Conservation (phyloP, 495 filamentous ascomycete species). For the Articulospora tetracladia region DNA sequence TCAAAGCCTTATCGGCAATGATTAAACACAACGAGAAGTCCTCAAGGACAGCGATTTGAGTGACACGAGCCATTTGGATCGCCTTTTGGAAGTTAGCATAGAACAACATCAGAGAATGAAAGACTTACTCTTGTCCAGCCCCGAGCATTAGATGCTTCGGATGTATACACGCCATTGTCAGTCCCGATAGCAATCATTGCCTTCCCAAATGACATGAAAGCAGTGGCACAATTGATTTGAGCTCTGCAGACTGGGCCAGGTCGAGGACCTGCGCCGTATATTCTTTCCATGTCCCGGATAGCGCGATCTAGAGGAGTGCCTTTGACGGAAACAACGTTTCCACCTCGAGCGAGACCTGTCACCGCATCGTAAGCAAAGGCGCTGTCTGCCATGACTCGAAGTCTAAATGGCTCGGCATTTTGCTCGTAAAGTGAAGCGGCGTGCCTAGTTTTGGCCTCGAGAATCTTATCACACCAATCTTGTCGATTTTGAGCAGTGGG, state of each 20-base stretch:
- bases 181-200: conserved; percentile 94
- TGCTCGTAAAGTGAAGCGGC: conserved; percentile 84
- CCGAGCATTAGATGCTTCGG: conserved; percentile 78
- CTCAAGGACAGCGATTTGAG: conserved; percentile 91
- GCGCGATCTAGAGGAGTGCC: conserved; percentile 91
- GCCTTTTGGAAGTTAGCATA: conserved; percentile 41
- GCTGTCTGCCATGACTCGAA: conserved; percentile 87
- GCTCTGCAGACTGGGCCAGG: conserved; percentile 77
- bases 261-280: conserved; percentile 61
- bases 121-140: conserved; percentile 77
- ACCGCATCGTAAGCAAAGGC: conserved; percentile 78
- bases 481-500: conserved; percentile 64
- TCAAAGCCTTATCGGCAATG: conserved; percentile 84
- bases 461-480: conserved; percentile 92
- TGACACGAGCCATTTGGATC: conserved; percentile 71
- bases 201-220: conserved; percentile 76
- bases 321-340: conserved; percentile 51
- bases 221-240: conserved; percentile 86
- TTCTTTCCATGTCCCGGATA: conserved; percentile 79
- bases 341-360: conserved; percentile 28
- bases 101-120: conserved; percentile 3
- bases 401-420: conserved; percentile 92
- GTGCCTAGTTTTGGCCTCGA: conserved; percentile 90
- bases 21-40: conserved; percentile 91
- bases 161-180: conserved; percentile 87